A percentile compares a stretch with the other conserved stretches of the same genome.
phyloP scores from a whole-genome alignment of 78 protist genomes.

The Dictyostelium brefeldianum region DNA sequence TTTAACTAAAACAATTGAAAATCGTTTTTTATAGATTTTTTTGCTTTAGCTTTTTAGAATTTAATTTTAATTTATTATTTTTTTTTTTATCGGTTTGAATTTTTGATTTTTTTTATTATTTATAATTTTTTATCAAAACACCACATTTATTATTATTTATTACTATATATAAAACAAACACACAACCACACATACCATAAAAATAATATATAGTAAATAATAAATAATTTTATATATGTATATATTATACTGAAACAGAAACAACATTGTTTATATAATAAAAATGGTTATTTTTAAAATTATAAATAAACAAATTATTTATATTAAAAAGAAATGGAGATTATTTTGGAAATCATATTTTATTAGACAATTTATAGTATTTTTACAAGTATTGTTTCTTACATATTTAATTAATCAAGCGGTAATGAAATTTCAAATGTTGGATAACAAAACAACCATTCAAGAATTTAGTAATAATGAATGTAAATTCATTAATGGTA shows the following conservation, averaged over 20 bases:
- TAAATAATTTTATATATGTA: too few species aligned
- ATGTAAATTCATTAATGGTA: not conserved
- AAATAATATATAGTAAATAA: too few species aligned
- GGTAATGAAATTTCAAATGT: conserved; percentile 64
- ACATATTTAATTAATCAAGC: conserved; percentile 18
- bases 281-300: not conserved
- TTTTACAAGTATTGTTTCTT: conserved; percentile 34
- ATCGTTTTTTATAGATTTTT: too few species aligned
- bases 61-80: too few species aligned
- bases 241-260: not conserved
- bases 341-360: conserved; percentile 8
- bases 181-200: too few species aligned
- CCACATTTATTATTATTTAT: too few species aligned
- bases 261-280: not conserved
- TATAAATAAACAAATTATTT: not conserved
- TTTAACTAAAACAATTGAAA: too few species aligned
- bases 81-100: too few species aligned
- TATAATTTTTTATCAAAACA: too few species aligned
- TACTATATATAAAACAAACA: too few species aligned
- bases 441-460: conserved; percentile 59
- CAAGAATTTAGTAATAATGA: conserved; percentile 25
- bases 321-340: conserved; percentile 17
- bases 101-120: too few species aligned
- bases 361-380: conserved; percentile 19
- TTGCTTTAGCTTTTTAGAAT: too few species aligned